Conservation (phyloP, 2,329 filamentous ascomycete species). For the Diaporthe sp. region DNA sequence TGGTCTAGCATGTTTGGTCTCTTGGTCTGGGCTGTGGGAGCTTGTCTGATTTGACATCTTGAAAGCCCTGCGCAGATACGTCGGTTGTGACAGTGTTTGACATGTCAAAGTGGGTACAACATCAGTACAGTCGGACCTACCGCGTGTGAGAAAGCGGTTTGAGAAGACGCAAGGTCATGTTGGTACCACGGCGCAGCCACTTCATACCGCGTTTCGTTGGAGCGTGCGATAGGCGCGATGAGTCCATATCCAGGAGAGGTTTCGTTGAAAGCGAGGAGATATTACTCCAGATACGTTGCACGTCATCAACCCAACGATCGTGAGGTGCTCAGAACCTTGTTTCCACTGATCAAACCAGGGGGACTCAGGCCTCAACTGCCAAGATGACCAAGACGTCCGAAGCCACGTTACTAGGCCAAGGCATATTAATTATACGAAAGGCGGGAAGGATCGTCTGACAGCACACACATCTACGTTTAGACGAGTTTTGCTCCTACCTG, state of each 20-base stretch:
- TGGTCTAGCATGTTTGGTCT: conserved; percentile 6
- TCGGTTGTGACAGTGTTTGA: neutral
- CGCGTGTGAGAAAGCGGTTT: neutral
- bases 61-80: neutral
- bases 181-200: neutral
- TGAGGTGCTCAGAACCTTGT: neutral
- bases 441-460: neutral
- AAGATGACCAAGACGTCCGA: conserved; percentile 23
- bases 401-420: conserved; percentile 6
- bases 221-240: neutral
- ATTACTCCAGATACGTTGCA: neutral
- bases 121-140: neutral
- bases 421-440: neutral
- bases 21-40: neutral
- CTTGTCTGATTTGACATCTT: conserved; percentile 21
- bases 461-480: neutral
- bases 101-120: neutral
- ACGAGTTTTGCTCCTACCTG: neutral
- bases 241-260: neutral
- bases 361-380: neutral
- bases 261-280: neutral
- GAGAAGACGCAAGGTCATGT: neutral
- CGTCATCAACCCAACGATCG: neutral
- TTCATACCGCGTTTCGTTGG: neutral
- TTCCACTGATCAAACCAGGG: neutral